Evolutionary conservation across 2,329 filamentous ascomycete species (phyloP).

Genomic region (Fusarium sp.): DNA sequence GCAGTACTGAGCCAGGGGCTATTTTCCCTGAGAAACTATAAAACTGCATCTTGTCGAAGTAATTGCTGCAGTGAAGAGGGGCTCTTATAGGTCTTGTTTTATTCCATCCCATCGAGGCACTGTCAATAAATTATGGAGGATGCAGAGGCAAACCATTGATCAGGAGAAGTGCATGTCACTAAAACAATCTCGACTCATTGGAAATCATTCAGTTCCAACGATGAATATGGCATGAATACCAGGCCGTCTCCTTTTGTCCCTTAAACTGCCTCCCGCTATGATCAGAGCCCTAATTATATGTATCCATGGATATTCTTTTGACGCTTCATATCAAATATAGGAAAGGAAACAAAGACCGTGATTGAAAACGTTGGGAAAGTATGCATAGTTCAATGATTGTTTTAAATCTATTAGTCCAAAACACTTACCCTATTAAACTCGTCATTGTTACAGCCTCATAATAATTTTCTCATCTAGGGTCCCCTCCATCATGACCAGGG

Average conservation of each 20-base stretch:
- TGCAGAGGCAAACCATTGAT: not conserved
- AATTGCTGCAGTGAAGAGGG: too few species aligned
- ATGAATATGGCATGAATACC: not conserved
- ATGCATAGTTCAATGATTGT: not conserved
- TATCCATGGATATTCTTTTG: not conserved
- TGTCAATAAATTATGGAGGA: not conserved
- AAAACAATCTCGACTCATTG: not conserved
- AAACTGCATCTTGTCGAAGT: too few species aligned
- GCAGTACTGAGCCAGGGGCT: slow-evolving; percentile 6
- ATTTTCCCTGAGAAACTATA: slow-evolving; percentile 20
- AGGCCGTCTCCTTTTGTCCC: not conserved
- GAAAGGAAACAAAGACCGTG: not conserved
- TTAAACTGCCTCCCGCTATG: not conserved
- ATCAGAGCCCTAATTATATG: not conserved
- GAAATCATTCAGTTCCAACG: not conserved
- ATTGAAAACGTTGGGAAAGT: not conserved
- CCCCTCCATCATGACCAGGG: not conserved
- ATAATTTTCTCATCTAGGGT: not conserved
- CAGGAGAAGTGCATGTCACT: not conserved
- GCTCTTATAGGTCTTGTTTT: not conserved
- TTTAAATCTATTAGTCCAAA: not conserved
- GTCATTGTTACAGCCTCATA: not conserved
- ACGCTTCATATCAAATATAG: not conserved
- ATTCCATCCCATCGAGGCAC: too few species aligned
- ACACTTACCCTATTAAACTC: not conserved